Conservation (phyloP, 2,329 filamentous ascomycete genomes). For the Ophiostoma angusticollis region DNA sequence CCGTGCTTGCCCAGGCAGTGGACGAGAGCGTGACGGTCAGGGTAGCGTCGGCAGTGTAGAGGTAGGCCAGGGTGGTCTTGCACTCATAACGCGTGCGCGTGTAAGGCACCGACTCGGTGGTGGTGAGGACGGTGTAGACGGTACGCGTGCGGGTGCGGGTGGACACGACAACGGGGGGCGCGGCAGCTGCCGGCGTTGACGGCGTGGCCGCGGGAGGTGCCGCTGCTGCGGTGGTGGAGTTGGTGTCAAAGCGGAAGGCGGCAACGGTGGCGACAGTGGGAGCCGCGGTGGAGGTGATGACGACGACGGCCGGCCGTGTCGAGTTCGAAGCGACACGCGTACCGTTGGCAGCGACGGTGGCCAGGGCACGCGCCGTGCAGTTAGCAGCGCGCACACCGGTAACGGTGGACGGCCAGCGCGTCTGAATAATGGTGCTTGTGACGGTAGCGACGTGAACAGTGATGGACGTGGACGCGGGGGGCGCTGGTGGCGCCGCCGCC, state of each 20-base stretch:
- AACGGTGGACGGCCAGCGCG: conserved; percentile 9
- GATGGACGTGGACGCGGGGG: not conserved
- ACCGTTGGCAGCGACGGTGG: not conserved
- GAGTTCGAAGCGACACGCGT: no score
- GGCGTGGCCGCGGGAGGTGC: not conserved
- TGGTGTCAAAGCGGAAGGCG: not conserved
- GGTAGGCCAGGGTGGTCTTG: conserved; percentile 10
- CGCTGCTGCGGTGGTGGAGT: not conserved
- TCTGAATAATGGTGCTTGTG: conserved; percentile 12
- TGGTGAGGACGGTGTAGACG: conserved; percentile 9
- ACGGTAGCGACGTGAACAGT: conserved; percentile 8
- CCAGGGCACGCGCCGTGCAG: conserved; percentile 3
- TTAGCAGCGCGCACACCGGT: not conserved
- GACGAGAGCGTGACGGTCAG: conserved; percentile 10
- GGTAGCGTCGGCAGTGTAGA: conserved; percentile 12
- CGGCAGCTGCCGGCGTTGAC: not conserved
- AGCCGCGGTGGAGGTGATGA: not conserved
- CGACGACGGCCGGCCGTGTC: conserved; percentile 1
- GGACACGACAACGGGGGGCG: not conserved
- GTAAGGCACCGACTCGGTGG: conserved; percentile 9
- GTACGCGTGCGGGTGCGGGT: conserved; percentile 12
- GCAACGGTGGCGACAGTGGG: not conserved
- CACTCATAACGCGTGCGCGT: conserved; percentile 12
- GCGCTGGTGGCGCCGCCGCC: not conserved
- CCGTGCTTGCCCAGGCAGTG: conserved; percentile 6